These are phyloP conservation scores for Phyllosticta citrichinensis DNA, from an alignment of 2,329 filamentous ascomycete genomes.

Conservation along the genomic window DNA sequence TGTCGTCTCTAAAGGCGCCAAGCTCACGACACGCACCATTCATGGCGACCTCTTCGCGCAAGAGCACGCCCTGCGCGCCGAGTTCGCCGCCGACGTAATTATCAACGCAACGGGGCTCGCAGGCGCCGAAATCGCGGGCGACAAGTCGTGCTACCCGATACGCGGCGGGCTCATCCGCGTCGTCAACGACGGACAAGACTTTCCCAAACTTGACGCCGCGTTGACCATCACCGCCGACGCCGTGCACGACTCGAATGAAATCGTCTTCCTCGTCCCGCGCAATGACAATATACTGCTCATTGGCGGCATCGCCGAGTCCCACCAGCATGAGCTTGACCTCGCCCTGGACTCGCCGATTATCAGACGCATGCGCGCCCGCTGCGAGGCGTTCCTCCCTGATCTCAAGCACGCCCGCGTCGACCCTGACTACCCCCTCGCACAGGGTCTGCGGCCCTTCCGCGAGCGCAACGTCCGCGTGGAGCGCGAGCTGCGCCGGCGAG, in stretches of 20 bases:
- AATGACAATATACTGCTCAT: conserved; percentile 37
- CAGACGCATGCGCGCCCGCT: conserved; percentile 33
- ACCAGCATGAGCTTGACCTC: conserved; percentile 22
- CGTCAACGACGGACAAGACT: conserved; percentile 35
- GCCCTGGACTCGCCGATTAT: conserved; percentile 32
- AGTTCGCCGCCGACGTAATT: conserved; percentile 33
- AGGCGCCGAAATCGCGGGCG: conserved; percentile 27
- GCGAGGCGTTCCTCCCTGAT: conserved; percentile 33
- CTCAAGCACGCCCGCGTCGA: conserved; percentile 33
- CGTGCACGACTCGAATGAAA: conserved; percentile 26
- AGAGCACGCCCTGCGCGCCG: conserved; percentile 24
- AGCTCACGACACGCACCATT: conserved; percentile 30
- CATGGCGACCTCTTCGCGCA: conserved; percentile 26
- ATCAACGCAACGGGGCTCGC: conserved; percentile 36
- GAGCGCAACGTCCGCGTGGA: conserved; percentile 34
- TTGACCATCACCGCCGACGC: conserved; percentile 34
- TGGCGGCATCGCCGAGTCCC: conserved; percentile 15
- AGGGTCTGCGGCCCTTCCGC: conserved; percentile 35
- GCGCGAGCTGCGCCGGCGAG: conserved; percentile 26
- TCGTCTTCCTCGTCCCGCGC: conserved; percentile 36
- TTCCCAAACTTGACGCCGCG: conserved; percentile 33
- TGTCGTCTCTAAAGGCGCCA: conserved; percentile 33
- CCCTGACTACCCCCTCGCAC: conserved; percentile 33
- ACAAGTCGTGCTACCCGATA: conserved; percentile 33
- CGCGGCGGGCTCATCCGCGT: conserved; percentile 36